Conservation (phyloP, 2,329 filamentous ascomycete genomes). For the Phyllosticta citriasiana region DNA sequence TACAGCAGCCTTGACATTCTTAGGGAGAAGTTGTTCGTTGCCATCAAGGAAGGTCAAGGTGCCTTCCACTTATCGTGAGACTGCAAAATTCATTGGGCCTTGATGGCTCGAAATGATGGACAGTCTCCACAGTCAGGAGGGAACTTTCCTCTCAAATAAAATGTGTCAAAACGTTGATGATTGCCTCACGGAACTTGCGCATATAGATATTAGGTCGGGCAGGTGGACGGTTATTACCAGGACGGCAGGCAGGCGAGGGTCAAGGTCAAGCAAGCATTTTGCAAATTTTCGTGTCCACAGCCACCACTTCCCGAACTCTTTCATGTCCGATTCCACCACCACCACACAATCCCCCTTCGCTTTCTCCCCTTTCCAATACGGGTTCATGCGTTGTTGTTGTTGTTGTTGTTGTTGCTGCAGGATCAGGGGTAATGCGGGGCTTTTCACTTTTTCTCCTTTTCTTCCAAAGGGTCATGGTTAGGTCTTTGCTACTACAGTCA, state of each 20-base stretch:
- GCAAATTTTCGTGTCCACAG: neutral
- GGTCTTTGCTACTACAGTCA: neutral
- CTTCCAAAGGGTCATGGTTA: neutral
- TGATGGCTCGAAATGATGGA: neutral
- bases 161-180: neutral
- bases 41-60: conserved; percentile 90
- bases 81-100: neutral
- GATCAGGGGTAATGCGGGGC: neutral
- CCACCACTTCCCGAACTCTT: neutral
- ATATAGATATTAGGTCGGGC: neutral
- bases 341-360: neutral
- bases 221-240: neutral
- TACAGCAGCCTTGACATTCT: conserved; percentile 74
- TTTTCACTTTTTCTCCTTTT: neutral
- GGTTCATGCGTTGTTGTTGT: neutral
- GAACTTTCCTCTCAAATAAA: neutral
- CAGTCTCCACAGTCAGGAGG: neutral
- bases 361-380: neutral
- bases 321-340: neutral
- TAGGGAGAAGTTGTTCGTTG: conserved; percentile 67
- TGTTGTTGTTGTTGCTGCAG: neutral
- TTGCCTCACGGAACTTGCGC: neutral
- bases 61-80: conserved; percentile 86
- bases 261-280: neutral
- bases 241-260: neutral